Conservation (phyloP, 106 monocot genomes). For the Cymbidium sinense region DNA sequence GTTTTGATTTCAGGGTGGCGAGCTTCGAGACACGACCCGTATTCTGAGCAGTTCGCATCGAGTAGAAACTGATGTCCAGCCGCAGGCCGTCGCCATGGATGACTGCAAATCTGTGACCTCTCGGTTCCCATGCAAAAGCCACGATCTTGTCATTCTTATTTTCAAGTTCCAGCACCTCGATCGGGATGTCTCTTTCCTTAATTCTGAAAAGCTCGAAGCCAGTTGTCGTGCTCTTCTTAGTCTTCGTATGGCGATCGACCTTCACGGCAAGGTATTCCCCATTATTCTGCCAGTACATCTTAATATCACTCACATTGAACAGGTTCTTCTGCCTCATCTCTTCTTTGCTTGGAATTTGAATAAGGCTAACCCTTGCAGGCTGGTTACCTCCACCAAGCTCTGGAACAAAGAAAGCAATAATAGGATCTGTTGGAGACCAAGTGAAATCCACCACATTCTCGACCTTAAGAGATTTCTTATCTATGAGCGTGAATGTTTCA, state of each 20-base stretch:
- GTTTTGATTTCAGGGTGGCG: conserved; percentile 81
- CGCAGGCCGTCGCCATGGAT: conserved; percentile 83
- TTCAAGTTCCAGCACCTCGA: conserved; percentile 86
- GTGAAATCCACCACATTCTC: conserved; percentile 81
- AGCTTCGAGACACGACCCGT: conserved; percentile 76
- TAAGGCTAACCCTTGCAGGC: conserved; percentile 88
- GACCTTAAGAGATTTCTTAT: conserved; percentile 88
- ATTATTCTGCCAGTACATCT: conserved; percentile 96
- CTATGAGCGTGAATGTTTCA: conserved; percentile 82
- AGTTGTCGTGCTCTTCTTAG: conserved; percentile 85
- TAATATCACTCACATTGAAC: conserved; percentile 84
- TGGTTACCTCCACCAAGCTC: conserved; percentile 84
- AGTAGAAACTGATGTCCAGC: conserved; percentile 82
- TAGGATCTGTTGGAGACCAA: conserved; percentile 89
- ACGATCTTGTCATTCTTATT: conserved; percentile 93
- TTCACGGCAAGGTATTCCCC: conserved; percentile 93
- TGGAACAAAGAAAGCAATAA: conserved; percentile 70
- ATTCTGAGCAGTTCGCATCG: conserved; percentile 66
- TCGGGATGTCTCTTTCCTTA: conserved; percentile 93
- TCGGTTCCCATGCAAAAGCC: conserved; percentile 97
- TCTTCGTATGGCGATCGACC: conserved; percentile 89
- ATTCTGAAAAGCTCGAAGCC: conserved; percentile 94
- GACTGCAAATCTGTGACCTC: conserved; percentile 84
- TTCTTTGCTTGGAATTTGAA: conserved; percentile 89
- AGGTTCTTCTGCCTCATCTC: conserved; percentile 93